A percentile compares a stretch with the other conserved stretches of the same genome.
Evolutionary conservation across 1,139 yeast genomes (phyloP).

Genomic region (Chernovozyma sophiae-reginae): DNA sequence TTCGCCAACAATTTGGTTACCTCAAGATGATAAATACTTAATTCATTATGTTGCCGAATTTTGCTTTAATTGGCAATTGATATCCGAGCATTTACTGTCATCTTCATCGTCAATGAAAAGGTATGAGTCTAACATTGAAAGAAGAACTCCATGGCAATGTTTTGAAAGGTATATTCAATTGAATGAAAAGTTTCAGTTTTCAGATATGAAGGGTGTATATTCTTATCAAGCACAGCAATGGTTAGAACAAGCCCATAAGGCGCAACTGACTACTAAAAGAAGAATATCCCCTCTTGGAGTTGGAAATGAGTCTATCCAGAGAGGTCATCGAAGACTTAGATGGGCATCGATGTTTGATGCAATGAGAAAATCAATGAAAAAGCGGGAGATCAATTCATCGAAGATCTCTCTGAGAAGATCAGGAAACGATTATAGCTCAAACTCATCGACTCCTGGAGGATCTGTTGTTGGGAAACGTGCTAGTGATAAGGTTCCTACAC

Average conservation of each 20-base stretch:
- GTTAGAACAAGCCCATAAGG: constrained; percentile 86
- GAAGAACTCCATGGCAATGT: constrained; percentile 98
- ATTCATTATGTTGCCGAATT: constrained; percentile 81
- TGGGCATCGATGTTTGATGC: constrained; percentile 98
- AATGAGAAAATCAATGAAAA: constrained; percentile 82
- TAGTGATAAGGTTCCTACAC: constrained; percentile 57
- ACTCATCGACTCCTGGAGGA: constrained; percentile 1
- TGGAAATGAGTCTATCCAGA: constrained; percentile 82
- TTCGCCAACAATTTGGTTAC: constrained; percentile 93
- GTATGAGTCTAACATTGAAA: constrained; percentile 81
- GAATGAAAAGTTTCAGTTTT: constrained; percentile 78
- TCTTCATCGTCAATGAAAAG: constrained; percentile 54
- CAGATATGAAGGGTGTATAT: constrained; percentile 84
- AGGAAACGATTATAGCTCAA: constrained; percentile 10
- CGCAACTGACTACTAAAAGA: constrained; percentile 82
- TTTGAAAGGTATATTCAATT: constrained; percentile 93
- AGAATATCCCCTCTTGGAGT: constrained; percentile 90
- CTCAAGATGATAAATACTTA: constrained; percentile 82
- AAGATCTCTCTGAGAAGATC: constrained; percentile 31
- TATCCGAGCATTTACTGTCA: constrained; percentile 70
- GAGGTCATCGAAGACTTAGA: constrained; percentile 84
- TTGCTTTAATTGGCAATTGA: constrained; percentile 89
- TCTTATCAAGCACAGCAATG: constrained; percentile 85
- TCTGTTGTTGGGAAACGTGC: constrained; percentile 17
- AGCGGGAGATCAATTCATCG: constrained; percentile 56